Conservation (phyloP, 192 early-diverging fungal genomes). For the Mortierella hygrophila region DNA sequence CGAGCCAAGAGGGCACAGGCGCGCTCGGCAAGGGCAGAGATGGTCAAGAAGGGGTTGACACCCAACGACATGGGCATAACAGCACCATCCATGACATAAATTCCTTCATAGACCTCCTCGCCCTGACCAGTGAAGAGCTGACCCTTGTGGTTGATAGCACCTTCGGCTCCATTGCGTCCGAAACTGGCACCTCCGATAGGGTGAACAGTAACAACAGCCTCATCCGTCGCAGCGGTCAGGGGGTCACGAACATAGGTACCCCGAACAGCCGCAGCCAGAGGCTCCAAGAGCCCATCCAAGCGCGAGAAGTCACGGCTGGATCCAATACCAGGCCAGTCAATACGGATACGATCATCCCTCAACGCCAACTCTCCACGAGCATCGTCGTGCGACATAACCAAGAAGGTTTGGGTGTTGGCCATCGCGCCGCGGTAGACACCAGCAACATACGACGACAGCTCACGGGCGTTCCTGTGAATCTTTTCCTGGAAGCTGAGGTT, state of each 20-base stretch:
- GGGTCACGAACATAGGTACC: constrained; percentile 59
- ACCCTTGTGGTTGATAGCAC: constrained; percentile 65
- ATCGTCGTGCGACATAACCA: constrained; percentile 67
- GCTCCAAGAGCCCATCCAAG: constrained; percentile 43
- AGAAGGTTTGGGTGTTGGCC: constrained; percentile 59
- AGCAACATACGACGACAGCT: constrained; percentile 36
- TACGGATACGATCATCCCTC: constrained; percentile 48
- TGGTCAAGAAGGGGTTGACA: constrained; percentile 66
- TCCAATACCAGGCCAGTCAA: constrained; percentile 53
- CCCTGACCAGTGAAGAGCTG: constrained; percentile 56
- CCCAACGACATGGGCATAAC: constrained; percentile 62
- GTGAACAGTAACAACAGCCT: constrained; percentile 61
- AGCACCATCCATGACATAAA: constrained; percentile 64
- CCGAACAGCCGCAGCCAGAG: constrained; percentile 24
- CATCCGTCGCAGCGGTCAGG: constrained; percentile 32
- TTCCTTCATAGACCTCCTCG: constrained; percentile 57
- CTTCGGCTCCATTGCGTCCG: constrained; percentile 43
- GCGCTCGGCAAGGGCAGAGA: constrained; percentile 59
- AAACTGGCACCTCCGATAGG: constrained; percentile 63
- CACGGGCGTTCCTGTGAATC: constrained; percentile 33
- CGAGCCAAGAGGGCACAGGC: constrained; percentile 46
- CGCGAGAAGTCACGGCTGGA: constrained; percentile 32
- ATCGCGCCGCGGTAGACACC: constrained; percentile 57
- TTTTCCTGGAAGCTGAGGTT: constrained; percentile 34
- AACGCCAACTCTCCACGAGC: constrained; percentile 50